Evolutionary conservation across 495 filamentous ascomycete species (phyloP), one percentile per base, ranked within the genome.

Genomic region (Staphylotrichum longicolle): DNA sequence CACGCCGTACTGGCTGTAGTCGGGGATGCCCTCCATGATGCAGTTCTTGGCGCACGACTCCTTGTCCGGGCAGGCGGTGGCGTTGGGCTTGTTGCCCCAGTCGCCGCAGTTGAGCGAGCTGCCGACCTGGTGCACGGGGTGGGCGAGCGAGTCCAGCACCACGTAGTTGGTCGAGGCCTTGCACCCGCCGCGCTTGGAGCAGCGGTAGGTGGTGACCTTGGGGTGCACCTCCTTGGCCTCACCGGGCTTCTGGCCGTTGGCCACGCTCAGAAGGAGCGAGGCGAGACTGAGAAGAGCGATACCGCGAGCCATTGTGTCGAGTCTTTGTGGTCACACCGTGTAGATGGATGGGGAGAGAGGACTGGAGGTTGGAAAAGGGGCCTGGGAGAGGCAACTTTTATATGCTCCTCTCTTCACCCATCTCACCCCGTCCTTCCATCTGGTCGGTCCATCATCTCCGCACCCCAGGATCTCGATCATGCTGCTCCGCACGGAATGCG

Each of bases 191-290:
- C 63, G 61, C 39, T 66, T 71, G 11, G 79, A 77, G 71, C 86
- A 90, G 50, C 76, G 81, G 61, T 78, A 72, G 72, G 82, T 85
- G 59, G 77, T 80, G 63, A 90, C 61, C 48, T 76, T 69, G 15
- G 87, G 87, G 59, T 89, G 86, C 5, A 71, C 68, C 56, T 74
- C 72, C 49, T 54, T 50, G 12, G 46, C 35, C 30, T 59, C 57
- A 52, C 70, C 70, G 41, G 63, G 67, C 48, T 57, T 57, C 49
- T 72, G 70, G 34, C 60, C 69, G 11, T 39, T 55, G 42, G 54
- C 67, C 30, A 59, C 30, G 15, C 57, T 47, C 54, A 57, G 57
- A 59, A 66, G 61, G 50, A 66, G 63, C 46, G 66, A 56, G 10
- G 57, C 54, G 5, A 65, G 53, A 39, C 63, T 48, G 52, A 65